Percentiles rank a stretch among this genome's conserved stretches.
phyloP scores from a whole-genome alignment of 805 yeast genomes.

The Clavispora carvajalis region DNA sequence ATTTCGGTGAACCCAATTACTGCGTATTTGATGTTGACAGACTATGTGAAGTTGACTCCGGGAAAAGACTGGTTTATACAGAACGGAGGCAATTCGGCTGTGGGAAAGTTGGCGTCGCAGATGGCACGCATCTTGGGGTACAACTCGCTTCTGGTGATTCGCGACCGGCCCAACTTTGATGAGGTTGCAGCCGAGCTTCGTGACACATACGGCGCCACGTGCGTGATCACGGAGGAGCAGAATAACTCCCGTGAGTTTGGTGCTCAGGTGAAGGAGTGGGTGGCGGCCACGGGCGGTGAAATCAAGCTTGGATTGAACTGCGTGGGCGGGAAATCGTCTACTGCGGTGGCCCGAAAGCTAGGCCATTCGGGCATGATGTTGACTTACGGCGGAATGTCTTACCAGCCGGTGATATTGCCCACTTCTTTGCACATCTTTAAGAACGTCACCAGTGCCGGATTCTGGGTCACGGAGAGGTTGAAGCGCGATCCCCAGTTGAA shows the following conservation, averaged over 20 bases:
- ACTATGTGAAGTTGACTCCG: slow-evolving; percentile 53
- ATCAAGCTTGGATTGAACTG: slow-evolving; percentile 83
- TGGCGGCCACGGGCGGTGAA: slow-evolving; percentile 42
- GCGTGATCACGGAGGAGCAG: slow-evolving; percentile 86
- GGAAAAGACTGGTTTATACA: slow-evolving; percentile 88
- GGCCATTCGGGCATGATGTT: slow-evolving; percentile 69
- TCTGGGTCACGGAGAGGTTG: slow-evolving; percentile 74
- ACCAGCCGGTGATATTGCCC: slow-evolving; percentile 89
- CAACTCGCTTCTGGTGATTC: slow-evolving; percentile 80
- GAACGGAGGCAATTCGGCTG: slow-evolving; percentile 95
- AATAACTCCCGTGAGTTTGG: slow-evolving; percentile 65
- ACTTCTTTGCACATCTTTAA: slow-evolving; percentile 88
- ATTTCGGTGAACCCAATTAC: slow-evolving; percentile 89
- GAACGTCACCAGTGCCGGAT: slow-evolving; percentile 79
- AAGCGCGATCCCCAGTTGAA: slow-evolving; percentile 33
- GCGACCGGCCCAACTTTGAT: slow-evolving; percentile 80
- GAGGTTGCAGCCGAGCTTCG: slow-evolving; percentile 48
- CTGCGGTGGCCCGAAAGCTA: slow-evolving; percentile 79
- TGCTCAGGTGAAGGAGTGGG: slow-evolving; percentile 51
- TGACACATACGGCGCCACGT: slow-evolving; percentile 67
- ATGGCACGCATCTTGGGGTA: slow-evolving; percentile 72
- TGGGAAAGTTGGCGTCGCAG: slow-evolving; percentile 87
- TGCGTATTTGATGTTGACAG: slow-evolving; percentile 81
- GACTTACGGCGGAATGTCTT: slow-evolving; percentile 97
- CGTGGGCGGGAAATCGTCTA: slow-evolving; percentile 85